Percentiles rank a stretch among this genome's conserved stretches.
Conservation (phyloP, 805 yeast species). For the Candida khao-thaluensis region DNA sequence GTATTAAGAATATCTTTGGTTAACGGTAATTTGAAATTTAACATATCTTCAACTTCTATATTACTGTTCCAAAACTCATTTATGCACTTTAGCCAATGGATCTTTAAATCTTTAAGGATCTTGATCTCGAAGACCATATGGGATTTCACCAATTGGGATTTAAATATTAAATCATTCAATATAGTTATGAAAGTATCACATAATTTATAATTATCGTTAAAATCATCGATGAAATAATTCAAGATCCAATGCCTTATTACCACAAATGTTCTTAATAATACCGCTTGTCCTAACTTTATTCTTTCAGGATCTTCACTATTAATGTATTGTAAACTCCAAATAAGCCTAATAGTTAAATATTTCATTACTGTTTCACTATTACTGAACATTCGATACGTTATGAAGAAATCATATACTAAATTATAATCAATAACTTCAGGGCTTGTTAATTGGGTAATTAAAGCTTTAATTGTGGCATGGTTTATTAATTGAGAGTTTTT, state of each 20-base stretch:
- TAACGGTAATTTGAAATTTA: constrained; percentile 24
- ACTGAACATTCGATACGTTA: constrained; percentile 74
- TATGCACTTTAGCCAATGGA: constrained; percentile 37
- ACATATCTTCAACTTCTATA: constrained; percentile 11
- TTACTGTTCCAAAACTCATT: constrained; percentile 35
- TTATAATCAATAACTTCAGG: constrained; percentile 76
- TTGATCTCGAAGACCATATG: constrained; percentile 34
- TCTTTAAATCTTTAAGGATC: constrained; percentile 38
- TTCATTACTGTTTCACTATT: constrained; percentile 57
- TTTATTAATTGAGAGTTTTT: constrained; percentile 31
- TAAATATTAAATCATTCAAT: constrained; percentile 36
- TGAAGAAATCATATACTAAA: constrained; percentile 78
- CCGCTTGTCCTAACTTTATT: constrained; percentile 55
- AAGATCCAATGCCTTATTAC: constrained; percentile 85
- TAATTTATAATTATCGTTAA: constrained; percentile 28
- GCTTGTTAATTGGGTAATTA: constrained; percentile 63
- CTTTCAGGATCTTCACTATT: constrained; percentile 26
- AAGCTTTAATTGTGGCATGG: constrained; percentile 42
- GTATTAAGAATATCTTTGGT: constrained; percentile 20
- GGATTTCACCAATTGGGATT: constrained; percentile 27
- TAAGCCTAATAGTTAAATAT: constrained; percentile 60
- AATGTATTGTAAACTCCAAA: constrained; percentile 64
- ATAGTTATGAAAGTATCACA: constrained; percentile 50
- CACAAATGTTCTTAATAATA: constrained; percentile 79
- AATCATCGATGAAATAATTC: constrained; percentile 86